phyloP scores from a whole-genome alignment of 2,329 filamentous ascomycete species.

The Diaporthe capsici region DNA sequence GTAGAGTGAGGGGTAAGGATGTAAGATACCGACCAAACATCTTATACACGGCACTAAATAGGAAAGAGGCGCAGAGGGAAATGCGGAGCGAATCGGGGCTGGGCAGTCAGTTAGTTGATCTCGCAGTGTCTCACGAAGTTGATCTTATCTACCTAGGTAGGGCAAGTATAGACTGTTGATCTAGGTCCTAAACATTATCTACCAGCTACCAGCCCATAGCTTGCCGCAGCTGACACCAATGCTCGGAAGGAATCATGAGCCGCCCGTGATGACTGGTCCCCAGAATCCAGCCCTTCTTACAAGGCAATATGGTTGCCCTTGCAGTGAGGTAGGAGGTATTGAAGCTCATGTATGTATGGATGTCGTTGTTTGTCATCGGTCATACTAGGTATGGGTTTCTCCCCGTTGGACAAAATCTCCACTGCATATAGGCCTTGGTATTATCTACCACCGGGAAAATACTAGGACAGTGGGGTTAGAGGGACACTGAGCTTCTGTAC shows the following conservation, averaged over 20 bases:
- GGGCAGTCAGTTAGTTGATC: not conserved
- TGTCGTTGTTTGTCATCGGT: not conserved
- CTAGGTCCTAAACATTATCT: not conserved
- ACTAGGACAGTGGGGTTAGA: not conserved
- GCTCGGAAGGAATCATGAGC: not conserved
- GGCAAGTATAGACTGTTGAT: not conserved
- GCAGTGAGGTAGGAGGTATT: not conserved
- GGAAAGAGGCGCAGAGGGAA: not conserved
- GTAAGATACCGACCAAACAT: conserved; percentile 24
- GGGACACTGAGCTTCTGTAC: not conserved
- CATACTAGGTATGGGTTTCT: not conserved
- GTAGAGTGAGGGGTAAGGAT: not conserved
- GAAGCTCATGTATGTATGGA: not conserved
- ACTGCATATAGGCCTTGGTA: too few relatives aligned
- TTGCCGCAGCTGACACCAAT: not conserved
- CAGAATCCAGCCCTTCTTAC: too few relatives aligned
- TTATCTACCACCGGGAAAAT: not conserved
- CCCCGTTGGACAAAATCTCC: not conserved
- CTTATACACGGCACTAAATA: not conserved
- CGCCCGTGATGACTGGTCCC: too few relatives aligned
- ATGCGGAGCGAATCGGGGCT: not conserved
- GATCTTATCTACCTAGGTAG: not conserved
- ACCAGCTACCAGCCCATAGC: not conserved
- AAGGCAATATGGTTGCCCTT: not conserved
- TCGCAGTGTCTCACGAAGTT: not conserved